A percentile compares a stretch with the other conserved stretches of the same genome.
These are phyloP conservation scores for Cladosporium oxysporum DNA, from an alignment of 2,329 filamentous ascomycete genomes.

Conservation along the genomic window DNA sequence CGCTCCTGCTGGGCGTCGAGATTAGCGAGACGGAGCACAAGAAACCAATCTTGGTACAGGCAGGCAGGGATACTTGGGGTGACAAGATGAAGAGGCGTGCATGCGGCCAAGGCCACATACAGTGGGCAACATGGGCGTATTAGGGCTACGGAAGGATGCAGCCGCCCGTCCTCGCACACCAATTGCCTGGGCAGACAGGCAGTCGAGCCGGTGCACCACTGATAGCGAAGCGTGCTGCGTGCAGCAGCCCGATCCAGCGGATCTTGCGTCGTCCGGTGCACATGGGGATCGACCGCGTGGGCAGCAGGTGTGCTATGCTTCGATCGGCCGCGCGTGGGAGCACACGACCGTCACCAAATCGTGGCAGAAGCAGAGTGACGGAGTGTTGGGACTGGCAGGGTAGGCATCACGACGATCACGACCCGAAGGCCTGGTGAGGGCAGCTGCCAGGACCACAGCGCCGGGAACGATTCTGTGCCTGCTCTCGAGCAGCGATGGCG, in stretches of 20 bases:
- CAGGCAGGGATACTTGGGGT: not conserved
- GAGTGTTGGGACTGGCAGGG: not conserved
- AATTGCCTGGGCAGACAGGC: not conserved
- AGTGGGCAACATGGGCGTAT: not conserved
- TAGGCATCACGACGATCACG: not conserved
- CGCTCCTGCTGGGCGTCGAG: constrained; percentile 4
- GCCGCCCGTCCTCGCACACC: not conserved
- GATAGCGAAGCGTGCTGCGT: not conserved
- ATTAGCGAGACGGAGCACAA: constrained; percentile 16
- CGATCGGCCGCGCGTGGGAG: constrained; percentile 12
- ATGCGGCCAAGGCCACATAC: not conserved
- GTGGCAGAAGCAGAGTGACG: constrained; percentile 14
- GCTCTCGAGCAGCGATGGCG: constrained; percentile 8
- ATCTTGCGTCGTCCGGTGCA: constrained; percentile 6
- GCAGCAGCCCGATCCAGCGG: constrained; percentile 1
- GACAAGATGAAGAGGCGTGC: constrained; percentile 11
- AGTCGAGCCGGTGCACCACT: not conserved
- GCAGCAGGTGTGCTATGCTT: constrained; percentile 6
- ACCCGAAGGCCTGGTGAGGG: constrained; percentile 14
- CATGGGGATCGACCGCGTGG: constrained; percentile 19
- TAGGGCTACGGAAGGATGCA: constrained; percentile 13
- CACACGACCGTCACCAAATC: constrained; percentile 2
- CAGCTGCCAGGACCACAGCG: constrained; percentile 8
- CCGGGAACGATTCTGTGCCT: not conserved
- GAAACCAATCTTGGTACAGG: not conserved